These are phyloP conservation scores for Peziza echinospora DNA, from an alignment of 495 filamentous ascomycete species.

Conservation along the genomic window DNA sequence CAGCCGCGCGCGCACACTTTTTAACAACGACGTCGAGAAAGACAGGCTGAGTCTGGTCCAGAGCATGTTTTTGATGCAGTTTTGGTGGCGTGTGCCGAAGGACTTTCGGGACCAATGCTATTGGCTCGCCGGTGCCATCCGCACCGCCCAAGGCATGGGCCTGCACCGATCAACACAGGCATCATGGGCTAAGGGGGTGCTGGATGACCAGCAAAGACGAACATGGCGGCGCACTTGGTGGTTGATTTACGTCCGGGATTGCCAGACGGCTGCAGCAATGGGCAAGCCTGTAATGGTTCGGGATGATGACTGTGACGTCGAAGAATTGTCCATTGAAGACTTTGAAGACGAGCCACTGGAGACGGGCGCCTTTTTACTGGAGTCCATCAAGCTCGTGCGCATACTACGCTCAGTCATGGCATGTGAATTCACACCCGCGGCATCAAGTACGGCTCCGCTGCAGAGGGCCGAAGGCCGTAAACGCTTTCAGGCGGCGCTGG, in stretches of 20 bases:
- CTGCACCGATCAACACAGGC: slow-evolving; percentile 3
- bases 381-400: background rate
- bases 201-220: slow-evolving; percentile 1
- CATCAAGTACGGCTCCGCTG: background rate
- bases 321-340: slow-evolving; percentile 5
- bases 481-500: background rate
- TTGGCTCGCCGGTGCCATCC: slow-evolving; percentile 7
- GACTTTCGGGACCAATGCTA: slow-evolving; percentile 8
- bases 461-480: background rate
- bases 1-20: slow-evolving; percentile 3
- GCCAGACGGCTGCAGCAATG: slow-evolving; percentile 5
- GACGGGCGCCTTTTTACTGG: background rate
- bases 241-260: slow-evolving; percentile 7
- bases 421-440: background rate
- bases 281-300: slow-evolving; percentile 8
- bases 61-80: slow-evolving; percentile 9
- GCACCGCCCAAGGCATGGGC: slow-evolving; percentile 8
- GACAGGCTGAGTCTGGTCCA: slow-evolving; percentile 8
- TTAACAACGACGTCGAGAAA: slow-evolving; percentile 7
- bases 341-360: slow-evolving; percentile 1
- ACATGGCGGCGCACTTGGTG: slow-evolving; percentile 7
- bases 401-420: background rate
- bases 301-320: slow-evolving; percentile 10
- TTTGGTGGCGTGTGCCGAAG: slow-evolving; percentile 7
- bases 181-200: background rate